These are phyloP conservation scores for Alternaria brassicae DNA, from an alignment of 2,329 filamentous ascomycete genomes.

Conservation along the genomic window DNA sequence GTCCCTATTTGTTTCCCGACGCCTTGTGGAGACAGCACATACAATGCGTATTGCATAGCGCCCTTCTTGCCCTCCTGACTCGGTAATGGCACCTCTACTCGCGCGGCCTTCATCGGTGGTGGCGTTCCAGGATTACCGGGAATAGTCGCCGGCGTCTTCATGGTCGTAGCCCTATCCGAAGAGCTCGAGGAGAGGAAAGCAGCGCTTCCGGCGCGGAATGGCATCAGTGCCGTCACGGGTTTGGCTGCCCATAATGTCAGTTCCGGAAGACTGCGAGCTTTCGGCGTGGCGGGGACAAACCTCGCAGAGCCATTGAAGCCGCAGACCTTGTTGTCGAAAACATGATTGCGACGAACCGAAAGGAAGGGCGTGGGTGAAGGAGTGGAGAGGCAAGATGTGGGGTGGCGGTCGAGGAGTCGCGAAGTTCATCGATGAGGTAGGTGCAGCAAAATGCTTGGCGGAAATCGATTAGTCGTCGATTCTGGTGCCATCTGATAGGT, in stretches of 20 bases:
- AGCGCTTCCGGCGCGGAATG: constrained; percentile 66
- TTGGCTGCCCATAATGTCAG: constrained; percentile 62
- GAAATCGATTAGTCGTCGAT: constrained; percentile 40
- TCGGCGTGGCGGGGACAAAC: constrained; percentile 48
- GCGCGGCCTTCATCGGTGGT: constrained; percentile 63
- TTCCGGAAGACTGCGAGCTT: constrained; percentile 23
- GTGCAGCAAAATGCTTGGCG: constrained; percentile 35
- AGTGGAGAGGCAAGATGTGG: constrained; percentile 47
- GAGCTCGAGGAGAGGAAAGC: constrained; percentile 71
- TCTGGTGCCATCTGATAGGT: constrained; percentile 44
- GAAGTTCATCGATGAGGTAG: constrained; percentile 41
- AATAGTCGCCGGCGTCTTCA: constrained; percentile 60
- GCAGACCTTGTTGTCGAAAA: constrained; percentile 60
- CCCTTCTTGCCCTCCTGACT: constrained; percentile 83
- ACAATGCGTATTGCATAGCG: constrained; percentile 85
- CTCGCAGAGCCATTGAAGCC: constrained; percentile 63
- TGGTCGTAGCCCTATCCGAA: constrained; percentile 68
- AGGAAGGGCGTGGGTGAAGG: constrained; percentile 42
- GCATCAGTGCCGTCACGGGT: constrained; percentile 68
- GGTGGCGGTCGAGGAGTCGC: constrained; percentile 43
- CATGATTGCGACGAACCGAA: constrained; percentile 53
- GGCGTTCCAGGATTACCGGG: constrained; percentile 62
- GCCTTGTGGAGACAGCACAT: constrained; percentile 53
- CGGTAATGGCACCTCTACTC: constrained; percentile 73
- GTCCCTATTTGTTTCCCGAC: neutral